These are phyloP conservation scores for Rubia tinctorum DNA, from an alignment of 305 asterid genomes.

Conservation along the genomic window DNA sequence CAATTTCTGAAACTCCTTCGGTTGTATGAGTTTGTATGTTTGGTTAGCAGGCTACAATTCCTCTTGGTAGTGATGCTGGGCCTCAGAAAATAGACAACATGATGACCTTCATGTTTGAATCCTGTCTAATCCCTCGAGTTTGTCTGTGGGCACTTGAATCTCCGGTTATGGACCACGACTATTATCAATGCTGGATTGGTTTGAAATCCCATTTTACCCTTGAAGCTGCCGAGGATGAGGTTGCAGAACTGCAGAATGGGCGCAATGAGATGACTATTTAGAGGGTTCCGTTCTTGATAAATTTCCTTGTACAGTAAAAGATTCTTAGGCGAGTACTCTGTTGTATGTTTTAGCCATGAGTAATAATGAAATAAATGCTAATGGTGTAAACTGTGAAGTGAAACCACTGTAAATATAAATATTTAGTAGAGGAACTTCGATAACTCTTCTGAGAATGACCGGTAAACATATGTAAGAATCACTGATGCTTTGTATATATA, in stretches of 20 bases:
- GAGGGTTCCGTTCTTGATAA: background rate
- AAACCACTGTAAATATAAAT: too few relatives aligned
- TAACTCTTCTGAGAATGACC: too few relatives aligned
- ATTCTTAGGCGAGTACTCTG: background rate
- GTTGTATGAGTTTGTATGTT: background rate
- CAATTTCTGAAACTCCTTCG: background rate
- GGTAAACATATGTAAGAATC: too few relatives aligned
- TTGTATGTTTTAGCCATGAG: background rate
- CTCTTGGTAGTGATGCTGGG: slow-evolving; percentile 66
- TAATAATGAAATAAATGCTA: background rate
- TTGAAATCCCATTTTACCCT: slow-evolving; percentile 76
- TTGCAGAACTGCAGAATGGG: slow-evolving; percentile 26
- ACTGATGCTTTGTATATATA: too few relatives aligned
- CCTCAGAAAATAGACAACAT: slow-evolving; percentile 63
- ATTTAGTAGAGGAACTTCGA: too few relatives aligned
- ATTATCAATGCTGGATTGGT: slow-evolving; percentile 96
- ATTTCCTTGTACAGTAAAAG: background rate
- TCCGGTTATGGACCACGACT: slow-evolving; percentile 72
- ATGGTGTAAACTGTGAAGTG: background rate
- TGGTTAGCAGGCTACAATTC: slow-evolving; percentile 62
- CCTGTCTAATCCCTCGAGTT: slow-evolving; percentile 84
- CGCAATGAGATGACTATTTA: slow-evolving; percentile 2
- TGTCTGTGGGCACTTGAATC: slow-evolving; percentile 91
- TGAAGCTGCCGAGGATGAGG: slow-evolving; percentile 20
- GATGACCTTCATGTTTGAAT: slow-evolving; percentile 98